Evolutionary conservation across 306 rosid genomes (phyloP).

Genomic region (Mimosa pudica): DNA sequence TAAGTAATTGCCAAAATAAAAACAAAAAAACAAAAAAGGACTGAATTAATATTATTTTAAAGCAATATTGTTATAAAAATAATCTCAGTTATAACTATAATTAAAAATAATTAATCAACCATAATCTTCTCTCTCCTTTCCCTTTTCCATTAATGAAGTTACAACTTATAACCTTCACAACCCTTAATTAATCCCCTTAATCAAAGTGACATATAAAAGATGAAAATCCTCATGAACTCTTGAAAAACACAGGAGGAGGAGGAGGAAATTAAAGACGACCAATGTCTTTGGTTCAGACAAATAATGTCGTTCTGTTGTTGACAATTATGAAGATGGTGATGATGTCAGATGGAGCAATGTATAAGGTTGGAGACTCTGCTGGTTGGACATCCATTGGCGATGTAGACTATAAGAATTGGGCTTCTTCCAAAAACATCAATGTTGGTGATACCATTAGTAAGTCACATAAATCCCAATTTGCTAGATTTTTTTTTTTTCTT

Average conservation of each 20-base stretch:
- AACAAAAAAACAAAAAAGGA: background rate
- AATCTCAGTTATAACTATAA: background rate
- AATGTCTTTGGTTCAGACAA: constrained; percentile 60
- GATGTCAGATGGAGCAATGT: constrained; percentile 53
- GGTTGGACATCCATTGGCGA: constrained; percentile 82
- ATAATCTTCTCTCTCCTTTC: background rate
- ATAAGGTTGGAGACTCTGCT: constrained; percentile 83
- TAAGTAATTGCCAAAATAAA: background rate
- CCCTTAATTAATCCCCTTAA: constrained; percentile 28
- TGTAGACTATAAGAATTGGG: constrained; percentile 73
- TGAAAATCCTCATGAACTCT: constrained; percentile 1
- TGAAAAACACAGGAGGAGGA: constrained; percentile 9
- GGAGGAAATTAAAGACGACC: constrained; percentile 4
- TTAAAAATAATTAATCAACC: background rate
- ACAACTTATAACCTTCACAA: constrained; percentile 36
- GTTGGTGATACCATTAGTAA: constrained; percentile 80
- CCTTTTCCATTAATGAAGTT: constrained; percentile 37
- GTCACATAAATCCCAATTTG: constrained; percentile 34
- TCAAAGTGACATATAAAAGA: constrained; percentile 46
- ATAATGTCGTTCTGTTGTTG: constrained; percentile 22
- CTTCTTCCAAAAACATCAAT: constrained; percentile 67
- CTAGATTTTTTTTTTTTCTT: background rate
- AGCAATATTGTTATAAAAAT: background rate
- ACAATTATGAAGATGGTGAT: constrained; percentile 29
- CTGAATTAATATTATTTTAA: background rate